These are phyloP conservation scores for Metarhizium robertsii DNA, from an alignment of 2,329 filamentous ascomycete species.

Conservation along the genomic window DNA sequence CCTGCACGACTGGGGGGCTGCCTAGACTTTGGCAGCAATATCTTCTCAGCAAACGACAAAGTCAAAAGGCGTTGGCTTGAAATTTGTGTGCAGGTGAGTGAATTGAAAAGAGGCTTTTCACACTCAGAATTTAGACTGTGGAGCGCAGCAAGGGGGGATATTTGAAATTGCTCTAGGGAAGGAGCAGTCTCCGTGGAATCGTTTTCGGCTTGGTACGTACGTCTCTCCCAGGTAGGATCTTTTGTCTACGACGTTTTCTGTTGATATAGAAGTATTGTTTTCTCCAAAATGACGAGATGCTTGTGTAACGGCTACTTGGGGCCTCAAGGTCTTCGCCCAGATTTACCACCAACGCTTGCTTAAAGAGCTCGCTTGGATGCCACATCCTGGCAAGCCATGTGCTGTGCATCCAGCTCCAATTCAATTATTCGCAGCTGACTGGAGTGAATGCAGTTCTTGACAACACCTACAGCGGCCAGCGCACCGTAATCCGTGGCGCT, in stretches of 20 bases:
- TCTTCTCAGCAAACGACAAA: not conserved
- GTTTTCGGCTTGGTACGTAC: no score
- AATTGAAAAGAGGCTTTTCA: not conserved
- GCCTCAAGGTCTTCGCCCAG: not conserved
- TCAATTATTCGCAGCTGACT: not conserved
- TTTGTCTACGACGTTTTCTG: no score
- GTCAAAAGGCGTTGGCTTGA: not conserved
- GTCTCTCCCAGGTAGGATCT: no score
- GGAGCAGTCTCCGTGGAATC: no score
- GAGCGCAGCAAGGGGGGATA: no score
- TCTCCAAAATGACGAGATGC: no score
- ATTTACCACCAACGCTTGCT: not conserved
- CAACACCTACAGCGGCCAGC: not conserved
- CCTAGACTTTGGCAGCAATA: not conserved
- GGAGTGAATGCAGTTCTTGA: not conserved
- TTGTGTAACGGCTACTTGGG: no score
- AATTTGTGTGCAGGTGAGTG: not conserved
- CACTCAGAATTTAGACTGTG: no score
- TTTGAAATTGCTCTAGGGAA: no score
- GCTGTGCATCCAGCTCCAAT: not conserved
- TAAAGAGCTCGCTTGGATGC: not conserved
- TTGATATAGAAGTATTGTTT: no score
- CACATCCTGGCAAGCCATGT: not conserved
- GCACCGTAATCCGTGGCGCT: not conserved
- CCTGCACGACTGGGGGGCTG: not conserved